Conservation (phyloP, 495 filamentous ascomycete species). For the Hyaloscypha variabilis region DNA sequence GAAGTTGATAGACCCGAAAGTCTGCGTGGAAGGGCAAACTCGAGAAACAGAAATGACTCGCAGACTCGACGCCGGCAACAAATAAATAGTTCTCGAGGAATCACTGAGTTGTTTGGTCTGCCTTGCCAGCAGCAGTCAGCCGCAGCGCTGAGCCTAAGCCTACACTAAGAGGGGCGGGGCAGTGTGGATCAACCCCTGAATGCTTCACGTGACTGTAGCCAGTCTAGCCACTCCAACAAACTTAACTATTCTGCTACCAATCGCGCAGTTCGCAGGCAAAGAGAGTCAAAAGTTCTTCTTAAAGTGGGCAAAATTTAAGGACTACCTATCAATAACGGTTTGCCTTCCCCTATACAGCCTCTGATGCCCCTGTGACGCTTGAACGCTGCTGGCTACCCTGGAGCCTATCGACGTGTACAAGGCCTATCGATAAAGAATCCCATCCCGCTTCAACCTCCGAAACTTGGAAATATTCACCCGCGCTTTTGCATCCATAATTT, state of each 20-base stretch:
- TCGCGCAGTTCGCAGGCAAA: too few species aligned
- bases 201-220: neutral
- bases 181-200: too few species aligned
- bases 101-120: neutral
- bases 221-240: too few species aligned
- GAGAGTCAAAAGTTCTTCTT: too few species aligned
- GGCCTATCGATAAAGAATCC: neutral
- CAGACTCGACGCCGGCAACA: neutral
- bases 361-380: neutral
- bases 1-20: neutral
- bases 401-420: neutral
- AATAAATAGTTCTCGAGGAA: neutral
- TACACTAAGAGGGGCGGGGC: too few species aligned
- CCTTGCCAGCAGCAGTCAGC: slow-evolving; percentile 11
- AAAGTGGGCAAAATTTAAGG: too few species aligned
- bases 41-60: neutral
- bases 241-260: too few species aligned
- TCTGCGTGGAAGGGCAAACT: neutral
- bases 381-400: neutral
- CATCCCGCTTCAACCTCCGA: neutral
- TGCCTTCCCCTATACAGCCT: neutral
- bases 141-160: too few species aligned
- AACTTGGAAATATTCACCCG: neutral
- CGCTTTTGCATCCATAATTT: neutral
- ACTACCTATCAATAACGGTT: neutral